Base-by-base conservation (phyloP, 2,329 filamentous ascomycete genomes). In the Chaetomiaceae sp. region DNA sequence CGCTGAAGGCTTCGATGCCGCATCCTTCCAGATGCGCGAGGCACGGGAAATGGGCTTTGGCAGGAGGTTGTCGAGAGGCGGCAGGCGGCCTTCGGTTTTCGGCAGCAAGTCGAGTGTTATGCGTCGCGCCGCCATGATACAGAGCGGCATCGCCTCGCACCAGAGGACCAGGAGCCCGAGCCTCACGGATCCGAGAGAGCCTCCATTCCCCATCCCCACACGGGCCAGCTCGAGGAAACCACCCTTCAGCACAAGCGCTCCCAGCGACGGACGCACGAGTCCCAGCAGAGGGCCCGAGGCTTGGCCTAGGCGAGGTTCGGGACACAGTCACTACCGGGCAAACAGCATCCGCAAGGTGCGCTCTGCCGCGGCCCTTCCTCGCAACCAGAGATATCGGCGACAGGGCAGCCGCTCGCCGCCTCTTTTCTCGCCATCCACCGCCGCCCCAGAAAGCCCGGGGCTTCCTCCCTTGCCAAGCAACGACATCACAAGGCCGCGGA, bases 201-300 rank as follows among this genome's bases (percentile, higher is more conserved):
- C 93, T 23, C 93, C 93, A 0, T 96, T 95, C 72, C 91, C 93
- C 0, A 95, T 99, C 6, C 93, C 93, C 0, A 85, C 85, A 3
- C 78, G 93, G 50, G 87, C 89, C 25, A 97, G 92, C 68, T 99
- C 91, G 5, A 82, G 90, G 53, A 84, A 86, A 61, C 78, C 85
- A 19, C 79, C 82, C 0, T 69, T 83, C 53, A 85, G 79, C 58
- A 73, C 78, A 44, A 90, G 87, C 64, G 73, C 75, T 3, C 75
- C 77, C 0, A 82, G 80, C 55, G 89, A 96, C 55, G 87, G 87
- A 3, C 84, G 83, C 35, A 79, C 82, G 56, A 96, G 89, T 64
- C 90, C 90, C 1, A 89, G 85, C 1, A 77, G 81, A 27, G 70
- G 70, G 10, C 73, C 73, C n/a, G 74, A 75, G 19, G 67, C 69